These are phyloP conservation scores for Santalum album DNA, from an alignment of 164 flowering plant genomes.

Conservation along the genomic window DNA sequence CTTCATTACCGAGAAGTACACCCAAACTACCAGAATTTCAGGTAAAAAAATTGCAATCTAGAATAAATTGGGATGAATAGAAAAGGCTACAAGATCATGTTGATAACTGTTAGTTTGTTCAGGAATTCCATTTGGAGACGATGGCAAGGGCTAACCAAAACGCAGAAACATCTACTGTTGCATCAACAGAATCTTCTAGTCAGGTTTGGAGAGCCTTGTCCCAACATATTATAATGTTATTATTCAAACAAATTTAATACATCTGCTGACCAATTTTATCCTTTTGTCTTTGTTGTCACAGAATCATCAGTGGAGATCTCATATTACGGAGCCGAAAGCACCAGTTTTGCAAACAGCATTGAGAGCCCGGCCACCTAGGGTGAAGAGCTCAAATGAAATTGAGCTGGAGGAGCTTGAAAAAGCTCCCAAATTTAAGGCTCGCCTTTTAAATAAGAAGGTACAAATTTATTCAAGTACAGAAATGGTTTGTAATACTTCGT, in stretches of 20 bases:
- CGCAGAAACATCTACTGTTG: constrained; percentile 57
- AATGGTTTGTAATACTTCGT: no score
- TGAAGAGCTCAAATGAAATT: constrained; percentile 62
- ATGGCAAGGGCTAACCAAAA: constrained; percentile 67
- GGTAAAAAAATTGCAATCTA: constrained; percentile 35
- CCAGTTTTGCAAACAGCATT: constrained; percentile 74
- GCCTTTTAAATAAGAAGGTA: constrained; percentile 82
- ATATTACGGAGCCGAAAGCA: constrained; percentile 65
- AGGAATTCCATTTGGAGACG: constrained; percentile 92
- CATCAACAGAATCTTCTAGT: constrained; percentile 44
- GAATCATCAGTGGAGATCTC: constrained; percentile 47
- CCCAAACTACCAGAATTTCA: constrained; percentile 78
- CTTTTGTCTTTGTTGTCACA: constrained; percentile 9
- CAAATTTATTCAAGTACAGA: no score
- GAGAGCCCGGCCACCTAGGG: constrained; percentile 71
- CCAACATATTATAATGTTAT: not conserved
- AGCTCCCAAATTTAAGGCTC: constrained; percentile 85
- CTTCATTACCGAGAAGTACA: constrained; percentile 58
- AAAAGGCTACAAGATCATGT: no score
- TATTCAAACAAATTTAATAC: no score
- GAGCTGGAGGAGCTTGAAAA: constrained; percentile 78
- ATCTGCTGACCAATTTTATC: not conserved
- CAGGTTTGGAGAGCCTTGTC: constrained; percentile 28
- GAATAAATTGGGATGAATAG: not conserved
- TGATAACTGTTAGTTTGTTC: constrained; percentile 5